Conservation (phyloP, 2,329 filamentous ascomycete species). For the Purpureocillium takamizusanense region DNA sequence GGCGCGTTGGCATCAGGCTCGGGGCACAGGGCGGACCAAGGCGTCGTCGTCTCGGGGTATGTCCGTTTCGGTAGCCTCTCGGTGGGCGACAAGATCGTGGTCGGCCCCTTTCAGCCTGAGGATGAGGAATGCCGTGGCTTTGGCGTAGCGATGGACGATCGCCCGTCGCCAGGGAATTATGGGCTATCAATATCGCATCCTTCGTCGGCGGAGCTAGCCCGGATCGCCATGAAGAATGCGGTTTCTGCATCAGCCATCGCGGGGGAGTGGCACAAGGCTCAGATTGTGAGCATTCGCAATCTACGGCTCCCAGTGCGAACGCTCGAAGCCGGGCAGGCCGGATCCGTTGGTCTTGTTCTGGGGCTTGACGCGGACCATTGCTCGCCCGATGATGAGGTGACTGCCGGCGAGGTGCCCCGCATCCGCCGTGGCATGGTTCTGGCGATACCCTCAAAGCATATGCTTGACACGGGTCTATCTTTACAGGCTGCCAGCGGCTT, state of each 20-base stretch:
- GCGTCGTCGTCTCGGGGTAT: conserved; percentile 76
- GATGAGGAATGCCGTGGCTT: conserved; percentile 32
- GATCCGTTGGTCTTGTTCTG: conserved; percentile 75
- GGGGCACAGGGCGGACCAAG: conserved; percentile 28
- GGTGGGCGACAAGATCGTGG: conserved; percentile 66
- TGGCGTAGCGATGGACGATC: conserved; percentile 30
- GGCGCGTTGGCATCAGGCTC: conserved; percentile 10
- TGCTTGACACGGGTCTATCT: conserved; percentile 45
- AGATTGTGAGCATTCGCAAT: conserved; percentile 79
- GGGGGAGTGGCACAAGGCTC: conserved; percentile 71
- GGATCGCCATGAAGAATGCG: conserved; percentile 42
- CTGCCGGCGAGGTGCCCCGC: conserved; percentile 22
- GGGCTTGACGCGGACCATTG: conserved; percentile 14
- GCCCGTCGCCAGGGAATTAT: conserved; percentile 36
- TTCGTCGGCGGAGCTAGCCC: conserved; percentile 42
- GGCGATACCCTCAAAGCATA: conserved; percentile 50
- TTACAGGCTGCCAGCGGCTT: conserved; percentile 60
- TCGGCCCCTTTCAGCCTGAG: conserved; percentile 68
- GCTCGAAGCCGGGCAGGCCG: conserved; percentile 73
- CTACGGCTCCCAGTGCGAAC: conserved; percentile 72
- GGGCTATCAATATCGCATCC: conserved; percentile 44
- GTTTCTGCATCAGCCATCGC: conserved; percentile 42
- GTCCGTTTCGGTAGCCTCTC: conserved; percentile 70
- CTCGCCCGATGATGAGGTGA: conserved; percentile 6
- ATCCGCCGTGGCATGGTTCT: conserved; percentile 80